These are phyloP conservation scores for Nemophila menziesii DNA, from an alignment of 257 asterid genomes.

Conservation along the genomic window DNA sequence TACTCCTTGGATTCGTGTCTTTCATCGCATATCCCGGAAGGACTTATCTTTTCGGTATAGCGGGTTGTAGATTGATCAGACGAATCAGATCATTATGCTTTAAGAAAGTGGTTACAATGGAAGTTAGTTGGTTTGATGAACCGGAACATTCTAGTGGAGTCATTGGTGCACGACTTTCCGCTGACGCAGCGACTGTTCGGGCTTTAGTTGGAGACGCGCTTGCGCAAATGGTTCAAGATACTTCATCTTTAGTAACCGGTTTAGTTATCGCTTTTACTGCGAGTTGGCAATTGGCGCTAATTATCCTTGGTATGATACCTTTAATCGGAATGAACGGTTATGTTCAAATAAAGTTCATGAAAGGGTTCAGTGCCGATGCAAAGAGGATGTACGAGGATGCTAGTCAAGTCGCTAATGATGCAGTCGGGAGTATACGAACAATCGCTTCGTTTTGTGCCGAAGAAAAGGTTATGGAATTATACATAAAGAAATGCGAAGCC, in stretches of 20 bases:
- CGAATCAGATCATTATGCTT: constrained; percentile 71
- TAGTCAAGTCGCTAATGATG: constrained; percentile 81
- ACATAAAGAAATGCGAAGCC: constrained; percentile 63
- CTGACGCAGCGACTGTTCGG: constrained; percentile 73
- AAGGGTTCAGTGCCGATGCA: constrained; percentile 72
- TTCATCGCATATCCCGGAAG: constrained; percentile 64
- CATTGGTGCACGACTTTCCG: constrained; percentile 72
- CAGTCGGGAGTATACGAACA: constrained; percentile 76
- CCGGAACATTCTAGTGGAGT: constrained; percentile 72
- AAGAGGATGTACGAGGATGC: constrained; percentile 86
- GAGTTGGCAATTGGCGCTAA: constrained; percentile 71
- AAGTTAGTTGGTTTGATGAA: constrained; percentile 83
- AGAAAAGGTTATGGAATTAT: constrained; percentile 61
- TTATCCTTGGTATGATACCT: constrained; percentile 57
- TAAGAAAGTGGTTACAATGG: constrained; percentile 79
- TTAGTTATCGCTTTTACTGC: constrained; percentile 55
- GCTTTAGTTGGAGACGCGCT: constrained; percentile 83
- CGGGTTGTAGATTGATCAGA: constrained; percentile 67
- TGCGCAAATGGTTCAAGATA: constrained; percentile 73
- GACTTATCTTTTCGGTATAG: constrained; percentile 65
- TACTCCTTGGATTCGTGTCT: constrained; percentile 50
- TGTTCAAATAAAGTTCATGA: constrained; percentile 52
- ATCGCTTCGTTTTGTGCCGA: constrained; percentile 89
- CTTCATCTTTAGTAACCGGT: constrained; percentile 49
- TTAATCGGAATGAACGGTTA: constrained; percentile 53